These are phyloP conservation scores for Wallacemonas sp. DNA, from an alignment of 208 protist species.

Conservation along the genomic window DNA sequence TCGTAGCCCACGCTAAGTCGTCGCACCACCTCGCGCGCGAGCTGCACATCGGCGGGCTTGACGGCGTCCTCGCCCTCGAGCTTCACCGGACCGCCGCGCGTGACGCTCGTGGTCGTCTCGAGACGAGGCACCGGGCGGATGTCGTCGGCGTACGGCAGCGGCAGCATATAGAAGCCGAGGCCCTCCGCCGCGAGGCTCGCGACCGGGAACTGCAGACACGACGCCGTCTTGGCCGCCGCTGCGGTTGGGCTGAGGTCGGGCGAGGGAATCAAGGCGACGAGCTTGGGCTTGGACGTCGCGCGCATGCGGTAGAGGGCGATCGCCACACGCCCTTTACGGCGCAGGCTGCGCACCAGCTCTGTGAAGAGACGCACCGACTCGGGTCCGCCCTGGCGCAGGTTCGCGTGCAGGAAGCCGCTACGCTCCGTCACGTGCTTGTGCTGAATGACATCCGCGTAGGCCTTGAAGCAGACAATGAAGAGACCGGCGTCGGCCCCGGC, in stretches of 20 bases:
- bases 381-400: slow-evolving; percentile 35
- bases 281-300: slow-evolving; percentile 36
- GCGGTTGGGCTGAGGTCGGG: slow-evolving; percentile 20
- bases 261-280: slow-evolving; percentile 81
- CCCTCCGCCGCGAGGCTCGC: slow-evolving; percentile 43
- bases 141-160: slow-evolving; percentile 85
- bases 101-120: slow-evolving; percentile 14
- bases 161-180: slow-evolving; percentile 81
- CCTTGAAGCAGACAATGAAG: slow-evolving; percentile 82
- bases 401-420: slow-evolving; percentile 58
- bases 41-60: slow-evolving; percentile 21
- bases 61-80: slow-evolving; percentile 13
- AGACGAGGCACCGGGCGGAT: slow-evolving; percentile 45
- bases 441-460: slow-evolving; percentile 36
- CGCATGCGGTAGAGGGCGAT: slow-evolving; percentile 66
- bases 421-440: slow-evolving; percentile 51
- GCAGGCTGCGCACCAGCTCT: slow-evolving; percentile 59
- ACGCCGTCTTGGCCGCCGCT: neutral
- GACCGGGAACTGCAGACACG: neutral
- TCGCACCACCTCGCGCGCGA: slow-evolving; percentile 57
- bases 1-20: slow-evolving; percentile 61
- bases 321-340: slow-evolving; percentile 50
- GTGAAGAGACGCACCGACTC: slow-evolving; percentile 67
- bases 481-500: slow-evolving; percentile 47
- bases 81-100: neutral